A percentile compares a stretch with the other conserved stretches of the same genome.
Evolutionary conservation across 441 rosid species (phyloP).

Genomic region (Theobroma grandiflorum): DNA sequence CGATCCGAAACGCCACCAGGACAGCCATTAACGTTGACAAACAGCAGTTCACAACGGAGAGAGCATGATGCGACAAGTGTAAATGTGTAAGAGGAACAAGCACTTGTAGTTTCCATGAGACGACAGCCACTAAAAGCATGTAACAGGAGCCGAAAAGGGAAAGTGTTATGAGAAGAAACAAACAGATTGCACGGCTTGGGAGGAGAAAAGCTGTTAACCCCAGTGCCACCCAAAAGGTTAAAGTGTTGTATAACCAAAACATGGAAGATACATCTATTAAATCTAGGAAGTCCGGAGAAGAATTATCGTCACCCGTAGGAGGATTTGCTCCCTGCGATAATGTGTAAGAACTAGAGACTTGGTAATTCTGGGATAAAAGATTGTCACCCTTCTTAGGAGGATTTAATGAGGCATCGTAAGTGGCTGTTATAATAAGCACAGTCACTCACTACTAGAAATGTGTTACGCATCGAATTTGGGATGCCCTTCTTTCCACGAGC

Average conservation of each 20-base stretch:
- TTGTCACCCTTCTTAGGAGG: constrained; percentile 29
- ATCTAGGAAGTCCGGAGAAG: no score
- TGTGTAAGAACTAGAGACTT: no score
- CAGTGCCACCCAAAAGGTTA: neutral
- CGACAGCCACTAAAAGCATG: neutral
- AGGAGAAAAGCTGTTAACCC: neutral
- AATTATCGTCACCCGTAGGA: no score
- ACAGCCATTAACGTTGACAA: neutral
- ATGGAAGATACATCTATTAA: no score
- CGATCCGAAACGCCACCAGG: neutral
- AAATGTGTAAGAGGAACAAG: no score
- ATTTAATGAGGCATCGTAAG: constrained; percentile 36
- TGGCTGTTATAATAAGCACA: constrained; percentile 38
- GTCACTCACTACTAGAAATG: constrained; percentile 10
- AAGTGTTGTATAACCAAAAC: neutral
- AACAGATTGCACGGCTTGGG: neutral
- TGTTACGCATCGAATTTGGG: constrained; percentile 30
- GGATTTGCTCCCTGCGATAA: no score
- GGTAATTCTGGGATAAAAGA: no score
- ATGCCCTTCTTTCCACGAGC: constrained; percentile 25
- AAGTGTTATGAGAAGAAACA: neutral
- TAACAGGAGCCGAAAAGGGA: neutral
- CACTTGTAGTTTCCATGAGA: neutral
- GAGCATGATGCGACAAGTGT: neutral
- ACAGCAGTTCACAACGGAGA: neutral